phyloP scores from a whole-genome alignment of 2,329 filamentous ascomycete species.

The Fusarium subglutinans region DNA sequence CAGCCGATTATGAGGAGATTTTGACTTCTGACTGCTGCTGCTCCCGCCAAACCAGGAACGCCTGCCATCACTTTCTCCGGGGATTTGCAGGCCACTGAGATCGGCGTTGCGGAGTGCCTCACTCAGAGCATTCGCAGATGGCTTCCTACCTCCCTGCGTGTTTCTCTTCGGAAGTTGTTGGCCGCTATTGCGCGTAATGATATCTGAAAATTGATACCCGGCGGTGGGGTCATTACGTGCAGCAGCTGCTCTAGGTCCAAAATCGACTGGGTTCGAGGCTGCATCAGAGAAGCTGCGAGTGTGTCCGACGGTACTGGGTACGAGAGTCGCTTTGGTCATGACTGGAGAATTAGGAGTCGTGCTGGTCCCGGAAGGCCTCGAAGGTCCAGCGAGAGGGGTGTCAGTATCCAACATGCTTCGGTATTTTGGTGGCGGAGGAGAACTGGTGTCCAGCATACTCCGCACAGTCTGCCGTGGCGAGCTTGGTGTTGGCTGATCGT shows the following conservation, averaged over 20 bases:
- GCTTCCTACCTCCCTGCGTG: slow-evolving; percentile 54
- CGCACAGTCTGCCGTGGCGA: slow-evolving; percentile 65
- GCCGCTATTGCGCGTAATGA: slow-evolving; percentile 61
- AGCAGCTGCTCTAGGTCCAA: slow-evolving; percentile 49
- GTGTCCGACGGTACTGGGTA: slow-evolving; percentile 33
- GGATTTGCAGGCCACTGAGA: slow-evolving; percentile 59
- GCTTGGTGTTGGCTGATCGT: slow-evolving; percentile 30
- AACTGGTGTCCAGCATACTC: slow-evolving; percentile 55
- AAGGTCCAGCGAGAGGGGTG: slow-evolving; percentile 43
- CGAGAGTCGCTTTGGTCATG: slow-evolving; percentile 33
- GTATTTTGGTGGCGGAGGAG: slow-evolving; percentile 51
- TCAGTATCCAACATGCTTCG: slow-evolving; percentile 65
- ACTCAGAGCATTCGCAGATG: slow-evolving; percentile 54
- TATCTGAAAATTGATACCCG: slow-evolving; percentile 70
- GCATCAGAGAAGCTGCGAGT: slow-evolving; percentile 67
- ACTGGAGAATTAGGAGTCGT: slow-evolving; percentile 49
- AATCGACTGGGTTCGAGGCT: slow-evolving; percentile 57
- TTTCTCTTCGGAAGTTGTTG: slow-evolving; percentile 61
- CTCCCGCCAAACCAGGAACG: slow-evolving; percentile 50
- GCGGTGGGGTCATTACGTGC: slow-evolving; percentile 55
- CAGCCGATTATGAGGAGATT: slow-evolving; percentile 62
- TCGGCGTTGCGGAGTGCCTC: slow-evolving; percentile 65
- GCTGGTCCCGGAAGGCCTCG: slow-evolving; percentile 43
- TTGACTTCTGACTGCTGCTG: slow-evolving; percentile 56
- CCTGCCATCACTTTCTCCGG: slow-evolving; percentile 55